A percentile compares a stretch with the other conserved stretches of the same genome.
phyloP scores from a whole-genome alignment of 192 early-diverging fungal species.

The Coemansia sp. region DNA sequence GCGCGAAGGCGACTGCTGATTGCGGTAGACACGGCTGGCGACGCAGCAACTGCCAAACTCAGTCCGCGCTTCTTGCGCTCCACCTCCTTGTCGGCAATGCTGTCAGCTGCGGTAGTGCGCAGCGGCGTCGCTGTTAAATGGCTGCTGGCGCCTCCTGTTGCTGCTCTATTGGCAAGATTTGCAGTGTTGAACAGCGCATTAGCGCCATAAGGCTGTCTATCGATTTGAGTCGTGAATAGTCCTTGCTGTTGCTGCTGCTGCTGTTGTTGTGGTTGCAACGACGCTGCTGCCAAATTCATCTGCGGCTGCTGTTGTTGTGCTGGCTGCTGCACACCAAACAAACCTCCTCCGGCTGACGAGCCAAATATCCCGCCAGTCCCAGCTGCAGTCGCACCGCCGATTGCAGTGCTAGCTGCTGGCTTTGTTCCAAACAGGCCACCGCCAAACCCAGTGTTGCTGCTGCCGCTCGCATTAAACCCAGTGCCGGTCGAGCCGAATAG shows the following conservation, averaged over 20 bases:
- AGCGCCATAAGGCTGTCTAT: slow-evolving; percentile 83
- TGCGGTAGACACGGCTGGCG: slow-evolving; percentile 65
- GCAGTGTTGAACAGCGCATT: slow-evolving; percentile 74
- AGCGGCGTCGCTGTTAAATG: slow-evolving; percentile 39
- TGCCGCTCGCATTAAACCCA: slow-evolving; percentile 7
- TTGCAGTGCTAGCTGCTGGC: slow-evolving; percentile 8
- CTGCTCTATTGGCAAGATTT: slow-evolving; percentile 24
- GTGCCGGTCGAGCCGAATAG: slow-evolving; percentile 13
- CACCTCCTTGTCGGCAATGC: slow-evolving; percentile 35
- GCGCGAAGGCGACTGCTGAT: slow-evolving; percentile 63
- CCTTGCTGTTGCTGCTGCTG: slow-evolving; percentile 9
- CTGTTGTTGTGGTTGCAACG: slow-evolving; percentile 34
- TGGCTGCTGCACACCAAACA: slow-evolving; percentile 7
- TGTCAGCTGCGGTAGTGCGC: slow-evolving; percentile 29
- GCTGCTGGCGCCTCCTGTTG: slow-evolving; percentile 24
- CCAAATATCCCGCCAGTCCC: not conserved
- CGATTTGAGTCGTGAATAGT: slow-evolving; percentile 70
- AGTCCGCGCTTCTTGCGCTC: slow-evolving; percentile 66
- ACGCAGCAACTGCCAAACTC: slow-evolving; percentile 71
- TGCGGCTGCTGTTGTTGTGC: slow-evolving; percentile 16
- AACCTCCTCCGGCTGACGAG: not conserved
- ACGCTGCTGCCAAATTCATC: not conserved
- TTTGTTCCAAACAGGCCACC: slow-evolving; percentile 15
- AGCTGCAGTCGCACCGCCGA: too few relatives aligned
- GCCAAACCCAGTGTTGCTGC: slow-evolving; percentile 4